A percentile compares a stretch with the other conserved stretches of the same genome.
phyloP scores from a whole-genome alignment of 805 yeast species.

The Helenozyma baotianmanensis region DNA sequence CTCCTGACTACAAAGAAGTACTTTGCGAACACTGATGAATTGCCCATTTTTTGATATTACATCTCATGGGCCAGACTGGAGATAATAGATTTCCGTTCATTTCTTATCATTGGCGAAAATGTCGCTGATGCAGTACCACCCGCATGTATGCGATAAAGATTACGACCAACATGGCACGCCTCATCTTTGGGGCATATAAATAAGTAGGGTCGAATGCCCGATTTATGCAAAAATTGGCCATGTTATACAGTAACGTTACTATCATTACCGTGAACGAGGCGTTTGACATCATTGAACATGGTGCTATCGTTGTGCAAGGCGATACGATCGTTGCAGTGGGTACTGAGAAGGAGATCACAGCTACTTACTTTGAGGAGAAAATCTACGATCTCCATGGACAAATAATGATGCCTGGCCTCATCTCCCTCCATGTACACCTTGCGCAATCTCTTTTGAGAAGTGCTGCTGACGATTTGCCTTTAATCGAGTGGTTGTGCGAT shows the following conservation, averaged over 20 bases:
- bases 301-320: constrained; percentile 9
- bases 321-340: constrained; percentile 12
- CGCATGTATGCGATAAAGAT: too few species aligned
- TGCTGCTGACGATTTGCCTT: constrained; percentile 13
- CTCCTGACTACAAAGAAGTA: too few species aligned
- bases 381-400: constrained; percentile 6
- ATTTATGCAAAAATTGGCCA: too few species aligned
- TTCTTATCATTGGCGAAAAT: too few species aligned
- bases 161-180: too few species aligned
- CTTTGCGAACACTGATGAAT: too few species aligned
- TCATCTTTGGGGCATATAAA: too few species aligned
- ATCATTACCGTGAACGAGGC: constrained; percentile 10
- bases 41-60: too few species aligned
- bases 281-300: constrained; percentile 10
- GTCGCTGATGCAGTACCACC: too few species aligned
- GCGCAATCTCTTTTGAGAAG: constrained; percentile 12
- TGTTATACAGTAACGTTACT: constrained; percentile 10
- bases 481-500: constrained; percentile 13
- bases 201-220: too few species aligned
- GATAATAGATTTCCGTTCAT: too few species aligned
- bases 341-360: constrained; percentile 1
- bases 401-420: constrained; percentile 12
- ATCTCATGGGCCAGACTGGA: too few species aligned
- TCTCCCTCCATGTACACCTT: constrained; percentile 13
- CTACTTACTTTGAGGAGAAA: constrained; percentile 4